A percentile compares a stretch with the other conserved stretches of the same genome.
Evolutionary conservation across 1,139 yeast genomes (phyloP).

Genomic region (Debaryomyces udenii): DNA sequence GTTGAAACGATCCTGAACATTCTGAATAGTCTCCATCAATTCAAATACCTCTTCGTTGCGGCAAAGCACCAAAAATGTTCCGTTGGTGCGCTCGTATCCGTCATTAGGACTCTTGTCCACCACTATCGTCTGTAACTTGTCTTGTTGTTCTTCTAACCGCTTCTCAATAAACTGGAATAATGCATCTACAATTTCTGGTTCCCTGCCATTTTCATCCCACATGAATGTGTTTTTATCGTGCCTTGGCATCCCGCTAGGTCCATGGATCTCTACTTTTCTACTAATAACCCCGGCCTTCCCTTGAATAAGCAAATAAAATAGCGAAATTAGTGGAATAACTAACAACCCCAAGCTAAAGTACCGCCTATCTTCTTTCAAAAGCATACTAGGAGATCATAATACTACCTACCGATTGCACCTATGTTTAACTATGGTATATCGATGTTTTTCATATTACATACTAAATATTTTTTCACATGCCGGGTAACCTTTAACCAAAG

Average conservation of each 20-base stretch:
- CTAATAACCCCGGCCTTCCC: too few species aligned
- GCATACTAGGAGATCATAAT: not conserved
- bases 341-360: not conserved
- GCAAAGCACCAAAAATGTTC: conserved; percentile 74
- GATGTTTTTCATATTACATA: not conserved
- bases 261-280: too few species aligned
- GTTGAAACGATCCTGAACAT: conserved; percentile 76
- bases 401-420: not conserved
- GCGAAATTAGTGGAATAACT: not conserved
- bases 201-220: not conserved
- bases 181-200: not conserved
- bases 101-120: conserved; percentile 7
- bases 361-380: not conserved
- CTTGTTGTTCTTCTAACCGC: conserved; percentile 2
- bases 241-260: too few species aligned
- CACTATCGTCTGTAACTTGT: conserved; percentile 8
- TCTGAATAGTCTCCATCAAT: conserved; percentile 60
- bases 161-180: conserved; percentile 1
- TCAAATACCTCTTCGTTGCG: conserved; percentile 67
- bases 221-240: not conserved
- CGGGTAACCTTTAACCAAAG: conserved; percentile 4
- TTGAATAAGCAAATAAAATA: not conserved
- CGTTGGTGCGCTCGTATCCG: conserved; percentile 28
- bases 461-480: not conserved
- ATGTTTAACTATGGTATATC: not conserved